phyloP scores from a whole-genome alignment of 805 yeast genomes.

The Cyberlindnera mycetangii region DNA sequence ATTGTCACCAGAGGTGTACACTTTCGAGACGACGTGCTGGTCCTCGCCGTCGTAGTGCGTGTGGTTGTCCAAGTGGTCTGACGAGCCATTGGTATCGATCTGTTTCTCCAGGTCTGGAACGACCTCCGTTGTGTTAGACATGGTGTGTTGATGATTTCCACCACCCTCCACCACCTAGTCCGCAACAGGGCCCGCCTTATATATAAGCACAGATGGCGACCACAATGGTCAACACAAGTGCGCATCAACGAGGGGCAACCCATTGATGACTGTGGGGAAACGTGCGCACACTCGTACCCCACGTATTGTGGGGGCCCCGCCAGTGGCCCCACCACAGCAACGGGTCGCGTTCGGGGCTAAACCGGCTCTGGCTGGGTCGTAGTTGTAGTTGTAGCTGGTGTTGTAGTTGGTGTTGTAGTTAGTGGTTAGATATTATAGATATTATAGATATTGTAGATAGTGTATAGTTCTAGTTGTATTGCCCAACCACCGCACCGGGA shows the following conservation, averaged over 20 bases:
- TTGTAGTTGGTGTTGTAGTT: too few species aligned
- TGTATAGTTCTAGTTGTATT: too few species aligned
- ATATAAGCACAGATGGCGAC: too few species aligned
- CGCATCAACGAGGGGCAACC: conserved; percentile 3
- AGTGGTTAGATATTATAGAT: too few species aligned
- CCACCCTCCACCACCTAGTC: neutral
- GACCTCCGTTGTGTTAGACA: neutral
- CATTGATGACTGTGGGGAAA: conserved; percentile 3
- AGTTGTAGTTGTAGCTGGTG: too few species aligned
- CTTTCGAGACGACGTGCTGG: conserved; percentile 23
- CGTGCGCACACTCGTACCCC: neutral
- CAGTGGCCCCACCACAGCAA: neutral
- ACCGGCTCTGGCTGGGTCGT: too few species aligned
- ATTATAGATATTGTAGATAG: too few species aligned
- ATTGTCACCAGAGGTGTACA: conserved; percentile 42
- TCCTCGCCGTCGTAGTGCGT: conserved; percentile 13
- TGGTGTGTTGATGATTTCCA: neutral
- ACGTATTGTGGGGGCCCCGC: neutral
- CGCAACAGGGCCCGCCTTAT: neutral
- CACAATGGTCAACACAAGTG: too few species aligned
- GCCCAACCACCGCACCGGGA: too few species aligned
- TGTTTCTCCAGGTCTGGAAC: conserved; percentile 24
- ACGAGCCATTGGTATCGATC: conserved; percentile 7
- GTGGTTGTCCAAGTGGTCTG: conserved; percentile 20
- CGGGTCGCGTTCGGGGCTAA: too few species aligned